These are phyloP conservation scores for Microthlaspi erraticum DNA, from an alignment of 345 rosid genomes.

Conservation along the genomic window DNA sequence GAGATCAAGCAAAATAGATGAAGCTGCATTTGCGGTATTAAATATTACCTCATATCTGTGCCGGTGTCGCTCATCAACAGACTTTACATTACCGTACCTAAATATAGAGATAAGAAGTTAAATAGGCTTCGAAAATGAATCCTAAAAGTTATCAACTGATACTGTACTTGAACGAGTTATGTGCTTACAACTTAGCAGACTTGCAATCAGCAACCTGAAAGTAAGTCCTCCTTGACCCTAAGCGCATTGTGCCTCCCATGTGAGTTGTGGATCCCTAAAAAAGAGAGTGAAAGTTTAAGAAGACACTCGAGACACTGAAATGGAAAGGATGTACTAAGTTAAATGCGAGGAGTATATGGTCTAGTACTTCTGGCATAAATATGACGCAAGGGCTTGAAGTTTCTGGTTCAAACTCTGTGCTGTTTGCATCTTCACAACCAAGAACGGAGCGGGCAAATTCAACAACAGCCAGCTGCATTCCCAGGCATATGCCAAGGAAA, in stretches of 20 bases:
- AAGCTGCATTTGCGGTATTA: not conserved
- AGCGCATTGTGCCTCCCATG: conserved; percentile 89
- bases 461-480: conserved; percentile 87
- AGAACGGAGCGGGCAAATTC: conserved; percentile 82
- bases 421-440: conserved; percentile 68
- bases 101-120: conserved; percentile 16
- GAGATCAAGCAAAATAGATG: not conserved
- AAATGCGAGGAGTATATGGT: not conserved
- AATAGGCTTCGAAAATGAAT: not conserved
- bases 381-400: conserved; percentile 77
- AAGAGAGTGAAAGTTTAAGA: conserved; percentile 10
- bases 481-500: conserved; percentile 81
- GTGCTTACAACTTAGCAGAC: conserved; percentile 73
- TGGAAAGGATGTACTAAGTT: conserved; percentile 6
- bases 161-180: not conserved
- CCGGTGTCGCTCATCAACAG: conserved; percentile 79
- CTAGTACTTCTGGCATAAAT: conserved; percentile 79
- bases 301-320: conserved; percentile 1
- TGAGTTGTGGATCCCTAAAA: conserved; percentile 78
- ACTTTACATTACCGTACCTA: conserved; percentile 72
- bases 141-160: conserved; percentile 5
- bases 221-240: conserved; percentile 79
- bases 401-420: conserved; percentile 75
- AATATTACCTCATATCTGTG: conserved; percentile 79
- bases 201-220: conserved; percentile 68